These are phyloP conservation scores for Barnettozyma wickerhamii DNA, from an alignment of 805 yeast species.

Conservation along the genomic window DNA sequence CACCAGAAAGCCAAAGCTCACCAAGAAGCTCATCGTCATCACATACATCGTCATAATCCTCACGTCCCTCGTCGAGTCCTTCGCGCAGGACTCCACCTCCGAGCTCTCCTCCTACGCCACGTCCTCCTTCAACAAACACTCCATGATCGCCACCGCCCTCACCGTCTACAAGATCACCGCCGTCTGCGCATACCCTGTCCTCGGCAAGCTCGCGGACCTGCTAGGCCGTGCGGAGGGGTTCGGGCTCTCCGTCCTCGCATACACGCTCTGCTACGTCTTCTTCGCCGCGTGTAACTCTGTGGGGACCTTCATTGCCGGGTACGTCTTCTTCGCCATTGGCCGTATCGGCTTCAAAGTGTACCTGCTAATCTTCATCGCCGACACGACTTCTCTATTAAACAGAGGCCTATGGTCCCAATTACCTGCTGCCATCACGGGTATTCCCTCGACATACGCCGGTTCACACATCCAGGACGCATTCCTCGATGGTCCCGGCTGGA, in stretches of 20 bases:
- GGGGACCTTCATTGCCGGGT: constrained; percentile 30
- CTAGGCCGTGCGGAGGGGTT: constrained; percentile 37
- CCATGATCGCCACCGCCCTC: constrained; percentile 33
- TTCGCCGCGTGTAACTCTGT: constrained; percentile 32
- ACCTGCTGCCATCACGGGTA: constrained; percentile 31
- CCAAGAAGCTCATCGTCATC: constrained; percentile 18
- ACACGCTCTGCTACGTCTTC: constrained; percentile 30
- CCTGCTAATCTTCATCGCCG: constrained; percentile 34
- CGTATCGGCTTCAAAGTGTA: constrained; percentile 33
- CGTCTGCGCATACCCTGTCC: constrained; percentile 33
- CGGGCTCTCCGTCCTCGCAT: constrained; percentile 27
- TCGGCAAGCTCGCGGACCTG: constrained; percentile 35
- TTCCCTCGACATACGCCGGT: constrained; percentile 27
- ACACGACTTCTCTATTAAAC: constrained; percentile 34
- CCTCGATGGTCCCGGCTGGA: constrained; percentile 37
- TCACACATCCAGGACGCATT: constrained; percentile 26
- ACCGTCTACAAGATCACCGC: constrained; percentile 35
- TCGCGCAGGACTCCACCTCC: constrained; percentile 26
- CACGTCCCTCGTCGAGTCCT: constrained; percentile 27
- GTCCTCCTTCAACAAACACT: constrained; percentile 33
- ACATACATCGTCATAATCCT: constrained; percentile 25
- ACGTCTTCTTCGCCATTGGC: constrained; percentile 35
- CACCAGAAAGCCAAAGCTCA: constrained; percentile 10
- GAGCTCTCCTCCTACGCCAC: constrained; percentile 30
- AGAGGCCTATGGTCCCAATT: constrained; percentile 35